These are phyloP conservation scores for Noccaea bulbosa DNA, from an alignment of 345 rosid species.

Conservation along the genomic window DNA sequence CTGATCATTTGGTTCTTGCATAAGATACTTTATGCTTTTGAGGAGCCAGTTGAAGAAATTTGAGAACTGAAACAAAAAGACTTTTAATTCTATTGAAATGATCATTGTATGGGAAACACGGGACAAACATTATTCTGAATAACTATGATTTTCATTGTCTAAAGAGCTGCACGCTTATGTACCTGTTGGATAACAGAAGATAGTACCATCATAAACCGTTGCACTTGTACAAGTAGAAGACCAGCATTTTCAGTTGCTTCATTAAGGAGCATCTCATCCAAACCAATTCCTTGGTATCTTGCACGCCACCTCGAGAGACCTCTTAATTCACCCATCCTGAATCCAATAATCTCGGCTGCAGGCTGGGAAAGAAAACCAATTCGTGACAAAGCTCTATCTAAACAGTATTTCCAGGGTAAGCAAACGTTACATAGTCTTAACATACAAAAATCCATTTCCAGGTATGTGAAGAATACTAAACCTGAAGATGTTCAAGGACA, in stretches of 20 bases:
- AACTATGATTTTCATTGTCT: neutral
- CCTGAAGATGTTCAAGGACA: conserved; percentile 93
- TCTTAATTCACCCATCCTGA: conserved; percentile 92
- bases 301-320: conserved; percentile 96
- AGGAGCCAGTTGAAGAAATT: conserved; percentile 94
- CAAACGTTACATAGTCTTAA: conserved; percentile 5
- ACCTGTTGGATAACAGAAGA: conserved; percentile 88
- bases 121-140: conserved; percentile 9
- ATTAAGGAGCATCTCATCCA: conserved; percentile 70
- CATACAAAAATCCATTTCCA: conserved; percentile 15
- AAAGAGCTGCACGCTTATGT: conserved; percentile 35
- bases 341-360: conserved; percentile 90
- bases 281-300: conserved; percentile 72
- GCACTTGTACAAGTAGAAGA: conserved; percentile 79
- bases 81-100: neutral
- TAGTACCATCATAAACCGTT: conserved; percentile 80
- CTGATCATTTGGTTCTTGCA: conserved; percentile 94
- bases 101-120: conserved; percentile 3
- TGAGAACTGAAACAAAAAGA: conserved; percentile 63
- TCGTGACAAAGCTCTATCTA: conserved; percentile 12
- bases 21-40: conserved; percentile 78
- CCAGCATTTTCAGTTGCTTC: conserved; percentile 79
- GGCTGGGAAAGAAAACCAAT: conserved; percentile 64
- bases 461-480: conserved; percentile 38
- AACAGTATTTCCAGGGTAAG: neutral